Conservation (phyloP, 2,329 filamentous ascomycete genomes). For the Lachnellula subtilissima region DNA sequence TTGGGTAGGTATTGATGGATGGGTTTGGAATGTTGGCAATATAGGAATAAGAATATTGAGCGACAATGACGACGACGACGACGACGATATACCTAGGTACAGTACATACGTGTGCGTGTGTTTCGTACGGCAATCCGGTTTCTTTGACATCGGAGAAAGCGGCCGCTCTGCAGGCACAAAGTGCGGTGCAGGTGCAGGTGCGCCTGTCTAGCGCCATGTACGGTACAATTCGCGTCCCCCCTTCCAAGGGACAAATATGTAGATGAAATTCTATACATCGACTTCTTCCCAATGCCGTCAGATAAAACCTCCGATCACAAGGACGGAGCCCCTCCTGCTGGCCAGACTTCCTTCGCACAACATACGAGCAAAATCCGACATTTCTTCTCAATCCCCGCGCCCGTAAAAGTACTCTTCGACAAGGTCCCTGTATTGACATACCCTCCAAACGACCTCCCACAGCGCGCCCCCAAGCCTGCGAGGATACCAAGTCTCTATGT, state of each 20-base stretch:
- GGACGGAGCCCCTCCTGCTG: conserved; percentile 1
- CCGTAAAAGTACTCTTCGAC: conserved; percentile 80
- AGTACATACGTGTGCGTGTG: too few relatives aligned
- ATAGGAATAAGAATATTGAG: too few relatives aligned
- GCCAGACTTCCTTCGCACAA: conserved; percentile 14
- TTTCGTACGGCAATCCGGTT: too few relatives aligned
- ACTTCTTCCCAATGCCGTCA: conserved; percentile 12
- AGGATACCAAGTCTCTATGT: conserved; percentile 62
- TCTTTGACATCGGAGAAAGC: too few relatives aligned
- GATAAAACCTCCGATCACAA: conserved; percentile 3
- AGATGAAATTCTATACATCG: background rate
- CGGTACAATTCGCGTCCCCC: background rate
- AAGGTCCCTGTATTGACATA: conserved; percentile 75
- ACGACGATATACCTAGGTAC: too few relatives aligned
- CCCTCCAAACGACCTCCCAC: conserved; percentile 68
- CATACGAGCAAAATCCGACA: conserved; percentile 17
- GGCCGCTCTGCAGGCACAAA: too few relatives aligned
- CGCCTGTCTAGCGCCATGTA: background rate
- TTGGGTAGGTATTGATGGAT: background rate
- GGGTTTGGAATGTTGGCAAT: background rate
- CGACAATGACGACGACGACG: too few relatives aligned
- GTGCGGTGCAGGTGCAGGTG: background rate
- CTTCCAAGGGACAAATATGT: background rate
- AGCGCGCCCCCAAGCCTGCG: conserved; percentile 46
- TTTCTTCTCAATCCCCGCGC: conserved; percentile 53